Evolutionary conservation across 257 asterid species (phyloP).

Genomic region (Buddleja alternifolia): DNA sequence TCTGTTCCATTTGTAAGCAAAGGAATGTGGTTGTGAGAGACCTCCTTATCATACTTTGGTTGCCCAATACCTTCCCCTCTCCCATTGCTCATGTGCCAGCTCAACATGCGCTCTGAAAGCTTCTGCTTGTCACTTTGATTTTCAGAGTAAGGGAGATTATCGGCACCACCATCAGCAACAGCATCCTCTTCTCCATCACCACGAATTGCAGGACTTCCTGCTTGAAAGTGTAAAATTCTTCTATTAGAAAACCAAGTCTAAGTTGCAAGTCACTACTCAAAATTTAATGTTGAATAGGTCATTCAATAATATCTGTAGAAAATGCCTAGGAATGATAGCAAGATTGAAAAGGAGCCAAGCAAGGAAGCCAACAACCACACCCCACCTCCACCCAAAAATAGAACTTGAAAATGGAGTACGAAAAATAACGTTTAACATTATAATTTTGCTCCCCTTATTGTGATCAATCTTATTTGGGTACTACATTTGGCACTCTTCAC

Average conservation of each 20-base stretch:
- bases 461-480: not conserved
- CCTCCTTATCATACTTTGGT: slow-evolving; percentile 92
- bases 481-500: not conserved
- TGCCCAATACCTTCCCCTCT: slow-evolving; percentile 68
- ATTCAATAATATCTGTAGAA: not conserved
- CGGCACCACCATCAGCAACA: slow-evolving; percentile 58
- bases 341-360: not conserved
- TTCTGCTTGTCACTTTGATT: slow-evolving; percentile 74
- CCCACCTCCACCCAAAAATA: not conserved
- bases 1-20: slow-evolving; percentile 96
- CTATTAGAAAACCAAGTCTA: slow-evolving; percentile 28
- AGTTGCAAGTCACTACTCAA: slow-evolving; percentile 19
- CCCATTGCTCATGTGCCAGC: slow-evolving; percentile 90
- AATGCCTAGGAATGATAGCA: not conserved
- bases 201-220: slow-evolving; percentile 92
- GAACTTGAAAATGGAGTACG: too few relatives aligned
- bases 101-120: slow-evolving; percentile 87
- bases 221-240: slow-evolving; percentile 19
- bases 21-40: slow-evolving; percentile 87
- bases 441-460: not conserved
- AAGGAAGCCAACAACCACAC: not conserved
- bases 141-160: slow-evolving; percentile 59
- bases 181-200: slow-evolving; percentile 80
- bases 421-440: not conserved
- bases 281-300: slow-evolving; percentile 5